Evolutionary conservation across 2,329 filamentous ascomycete genomes (phyloP), one percentile per base, ranked within the genome.

Genomic region (Ophiostoma sp.): DNA sequence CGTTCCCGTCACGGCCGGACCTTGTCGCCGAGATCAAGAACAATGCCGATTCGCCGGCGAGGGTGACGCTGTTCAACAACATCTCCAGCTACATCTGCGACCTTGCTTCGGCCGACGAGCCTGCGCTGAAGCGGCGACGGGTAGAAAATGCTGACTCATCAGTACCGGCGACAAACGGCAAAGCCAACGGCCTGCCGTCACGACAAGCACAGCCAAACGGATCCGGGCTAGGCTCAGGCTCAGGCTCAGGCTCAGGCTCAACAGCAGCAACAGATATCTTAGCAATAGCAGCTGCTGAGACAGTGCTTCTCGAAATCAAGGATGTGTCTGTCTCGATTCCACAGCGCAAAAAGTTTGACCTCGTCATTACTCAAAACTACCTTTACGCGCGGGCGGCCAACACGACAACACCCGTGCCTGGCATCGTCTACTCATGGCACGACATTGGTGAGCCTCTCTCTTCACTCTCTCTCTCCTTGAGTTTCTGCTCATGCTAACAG

Each of bases 251-350:
- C n/a, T 16, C n/a, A 14, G 55, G 27, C 55, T 36, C 55, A 27
- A n/a, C 52, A 27, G 44, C 55, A 5, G 12, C 60, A 42, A 27
- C 27, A 27, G 72, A 66, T 47, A 65, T 68, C 16, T 68, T 73
- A 75, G 74, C 44, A 1, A 68, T 68, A 0, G 70, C 71, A 0
- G 78, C 79, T 1, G 77, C 79, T 5, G 85, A 88, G 72, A 73
- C 79, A 6, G 77, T 88, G 0, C 76, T 88, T 40, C 78, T 89
- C 18, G 84, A 84, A 71, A 80, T 89, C 69, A 87, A 87, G 75
- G 87, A 89, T 62, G 86, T 90, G 27, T 89, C 87, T 0, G 81
- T 89, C n/a, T 84, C 86, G 0, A 81, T 89, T 4, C 88, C 88
- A 0, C 85, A 87, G 77, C 81, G 88, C 71, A 90, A 90, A 77